Evolutionary conservation across 495 filamentous ascomycete genomes (phyloP).

Genomic region (Trichoderma virens): DNA sequence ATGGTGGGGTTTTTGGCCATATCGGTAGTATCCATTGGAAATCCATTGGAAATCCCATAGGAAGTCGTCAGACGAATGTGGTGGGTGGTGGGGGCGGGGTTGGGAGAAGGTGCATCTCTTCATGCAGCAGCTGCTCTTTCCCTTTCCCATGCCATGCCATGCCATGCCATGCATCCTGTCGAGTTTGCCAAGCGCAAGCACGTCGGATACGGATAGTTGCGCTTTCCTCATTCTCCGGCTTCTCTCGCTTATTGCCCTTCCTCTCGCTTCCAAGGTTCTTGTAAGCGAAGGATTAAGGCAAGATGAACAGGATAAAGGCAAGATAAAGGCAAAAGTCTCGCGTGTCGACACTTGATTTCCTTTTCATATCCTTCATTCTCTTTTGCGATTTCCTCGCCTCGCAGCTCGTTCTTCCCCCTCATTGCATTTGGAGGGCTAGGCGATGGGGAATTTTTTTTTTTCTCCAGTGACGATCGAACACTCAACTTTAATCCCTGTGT

Average conservation of each 20-base stretch:
- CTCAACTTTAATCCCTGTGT: not conserved
- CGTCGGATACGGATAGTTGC: not conserved
- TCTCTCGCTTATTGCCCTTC: not conserved
- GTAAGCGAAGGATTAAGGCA: not conserved
- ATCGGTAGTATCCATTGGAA: constrained; percentile 9
- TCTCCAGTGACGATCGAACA: not conserved
- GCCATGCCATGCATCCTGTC: not conserved
- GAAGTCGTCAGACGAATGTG: not conserved
- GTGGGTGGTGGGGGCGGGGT: constrained; percentile 8
- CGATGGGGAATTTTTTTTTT: too few relatives aligned
- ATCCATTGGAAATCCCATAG: not conserved
- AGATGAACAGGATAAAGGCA: not conserved
- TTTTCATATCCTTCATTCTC: too few relatives aligned
- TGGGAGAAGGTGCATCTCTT: not conserved
- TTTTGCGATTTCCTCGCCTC: too few relatives aligned
- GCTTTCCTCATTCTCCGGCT: not conserved
- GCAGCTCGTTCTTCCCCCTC: too few relatives aligned
- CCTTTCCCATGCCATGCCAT: too few relatives aligned
- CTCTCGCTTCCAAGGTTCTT: not conserved
- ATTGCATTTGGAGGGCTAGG: too few relatives aligned
- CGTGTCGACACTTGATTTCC: too few relatives aligned
- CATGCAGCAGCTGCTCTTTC: too few relatives aligned
- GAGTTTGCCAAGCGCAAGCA: too few relatives aligned
- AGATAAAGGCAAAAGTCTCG: not conserved
- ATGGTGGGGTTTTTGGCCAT: constrained; percentile 5